These are phyloP conservation scores for Ceratobasidium sp. DNA, from an alignment of 1,284 basidiomycete genomes.

Conservation along the genomic window DNA sequence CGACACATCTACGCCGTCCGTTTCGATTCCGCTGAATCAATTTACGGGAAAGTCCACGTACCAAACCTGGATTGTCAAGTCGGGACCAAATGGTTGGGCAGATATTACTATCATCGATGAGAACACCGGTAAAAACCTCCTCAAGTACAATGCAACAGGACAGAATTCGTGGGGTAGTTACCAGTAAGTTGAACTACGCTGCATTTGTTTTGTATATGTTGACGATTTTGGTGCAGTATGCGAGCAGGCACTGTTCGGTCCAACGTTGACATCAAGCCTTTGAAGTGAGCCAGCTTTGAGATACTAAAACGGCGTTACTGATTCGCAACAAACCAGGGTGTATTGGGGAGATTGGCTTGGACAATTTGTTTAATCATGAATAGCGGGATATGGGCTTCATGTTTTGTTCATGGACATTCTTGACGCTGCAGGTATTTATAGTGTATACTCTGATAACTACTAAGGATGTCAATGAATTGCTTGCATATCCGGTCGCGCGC, in stretches of 20 bases:
- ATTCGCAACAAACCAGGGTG: neutral
- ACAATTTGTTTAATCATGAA: neutral
- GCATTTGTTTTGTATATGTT: neutral
- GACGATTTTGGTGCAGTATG: slow-evolving; percentile 1
- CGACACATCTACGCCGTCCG: slow-evolving; percentile 22
- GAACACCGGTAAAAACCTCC: slow-evolving; percentile 4
- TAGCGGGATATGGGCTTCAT: too few relatives aligned
- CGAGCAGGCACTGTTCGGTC: slow-evolving; percentile 18
- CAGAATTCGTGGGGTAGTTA: slow-evolving; percentile 15
- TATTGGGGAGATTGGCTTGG: slow-evolving; percentile 35
- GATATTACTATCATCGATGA: slow-evolving; percentile 37
- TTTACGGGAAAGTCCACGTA: slow-evolving; percentile 22
- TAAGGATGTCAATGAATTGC: too few relatives aligned
- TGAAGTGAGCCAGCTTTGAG: slow-evolving; percentile 8
- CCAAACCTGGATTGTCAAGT: slow-evolving; percentile 43
- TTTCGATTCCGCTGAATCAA: slow-evolving; percentile 28
- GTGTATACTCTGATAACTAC: too few relatives aligned
- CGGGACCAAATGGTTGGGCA: slow-evolving; percentile 16
- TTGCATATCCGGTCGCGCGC: too few relatives aligned
- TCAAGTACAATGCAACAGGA: slow-evolving; percentile 32
- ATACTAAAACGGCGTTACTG: neutral
- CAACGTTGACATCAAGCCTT: slow-evolving; percentile 7
- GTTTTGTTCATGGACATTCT: neutral
- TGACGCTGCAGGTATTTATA: neutral
- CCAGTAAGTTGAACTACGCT: slow-evolving; percentile 17